Evolutionary conservation across 257 asterid species (phyloP).

Genomic region (Euphrasia confusa): DNA sequence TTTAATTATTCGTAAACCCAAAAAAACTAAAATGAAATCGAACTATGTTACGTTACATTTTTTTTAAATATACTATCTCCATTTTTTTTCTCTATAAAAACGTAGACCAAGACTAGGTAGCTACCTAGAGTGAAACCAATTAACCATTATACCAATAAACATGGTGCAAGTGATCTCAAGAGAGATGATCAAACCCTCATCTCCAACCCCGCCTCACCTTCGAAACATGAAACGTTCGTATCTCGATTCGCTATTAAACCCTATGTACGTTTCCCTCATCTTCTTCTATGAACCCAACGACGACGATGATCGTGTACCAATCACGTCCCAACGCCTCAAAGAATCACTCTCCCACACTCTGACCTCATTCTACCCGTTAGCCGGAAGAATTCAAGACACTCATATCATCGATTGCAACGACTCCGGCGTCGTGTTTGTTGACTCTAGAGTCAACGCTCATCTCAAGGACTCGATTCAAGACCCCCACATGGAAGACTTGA

Average conservation of each 20-base stretch:
- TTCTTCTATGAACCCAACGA: slow-evolving; percentile 31
- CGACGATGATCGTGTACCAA: not conserved
- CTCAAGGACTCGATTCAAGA: not conserved
- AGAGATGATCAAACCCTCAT: slow-evolving; percentile 40
- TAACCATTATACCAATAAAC: too few species aligned
- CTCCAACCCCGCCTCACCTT: slow-evolving; percentile 35
- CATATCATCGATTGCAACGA: slow-evolving; percentile 29
- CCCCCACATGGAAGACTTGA: not conserved
- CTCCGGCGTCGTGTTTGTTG: slow-evolving; percentile 27
- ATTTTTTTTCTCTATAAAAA: too few species aligned
- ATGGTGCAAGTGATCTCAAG: slow-evolving; percentile 14
- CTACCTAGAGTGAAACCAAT: too few species aligned
- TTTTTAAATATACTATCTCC: too few species aligned
- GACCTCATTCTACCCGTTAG: slow-evolving; percentile 34
- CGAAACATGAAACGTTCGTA: slow-evolving; percentile 30
- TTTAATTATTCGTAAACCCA: too few species aligned
- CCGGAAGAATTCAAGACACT: slow-evolving; percentile 29
- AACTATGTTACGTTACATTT: too few species aligned
- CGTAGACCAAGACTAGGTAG: too few species aligned
- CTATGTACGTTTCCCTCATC: slow-evolving; percentile 16
- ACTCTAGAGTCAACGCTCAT: slow-evolving; percentile 17
- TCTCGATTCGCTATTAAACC: slow-evolving; percentile 33
- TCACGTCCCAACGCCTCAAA: slow-evolving; percentile 21
- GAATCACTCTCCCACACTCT: slow-evolving; percentile 29
- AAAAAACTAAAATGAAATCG: too few species aligned